Conservation (phyloP, 148 eudicot genomes). For the Tetragonia tetragonoides region DNA sequence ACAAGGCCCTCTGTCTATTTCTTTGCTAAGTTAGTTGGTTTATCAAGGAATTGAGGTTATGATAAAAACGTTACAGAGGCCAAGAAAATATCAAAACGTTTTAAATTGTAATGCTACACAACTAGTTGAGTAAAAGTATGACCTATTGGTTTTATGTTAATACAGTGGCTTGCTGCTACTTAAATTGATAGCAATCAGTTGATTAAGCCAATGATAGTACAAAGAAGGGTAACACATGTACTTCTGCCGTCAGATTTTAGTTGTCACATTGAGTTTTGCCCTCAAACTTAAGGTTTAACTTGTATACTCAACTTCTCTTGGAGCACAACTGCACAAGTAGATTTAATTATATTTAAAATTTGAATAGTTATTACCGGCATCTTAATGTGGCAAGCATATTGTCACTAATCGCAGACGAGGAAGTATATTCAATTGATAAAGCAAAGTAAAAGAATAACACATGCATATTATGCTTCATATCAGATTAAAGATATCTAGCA, state of each 20-base stretch:
- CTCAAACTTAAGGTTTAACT: no score
- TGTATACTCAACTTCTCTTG: no score
- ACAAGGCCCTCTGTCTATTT: background rate
- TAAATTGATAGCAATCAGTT: constrained; percentile 8
- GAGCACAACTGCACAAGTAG: no score
- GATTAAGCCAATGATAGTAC: background rate
- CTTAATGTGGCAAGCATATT: no score
- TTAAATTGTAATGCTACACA: background rate
- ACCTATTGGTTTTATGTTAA: constrained; percentile 1
- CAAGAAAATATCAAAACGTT: background rate
- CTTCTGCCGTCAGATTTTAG: no score
- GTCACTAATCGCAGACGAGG: no score
- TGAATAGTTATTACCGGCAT: no score
- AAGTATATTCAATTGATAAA: background rate
- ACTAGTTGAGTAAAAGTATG: background rate
- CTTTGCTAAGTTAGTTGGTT: background rate
- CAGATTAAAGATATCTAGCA: background rate
- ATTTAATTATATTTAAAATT: no score
- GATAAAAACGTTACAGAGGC: background rate
- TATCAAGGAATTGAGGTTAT: background rate
- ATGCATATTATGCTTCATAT: no score
- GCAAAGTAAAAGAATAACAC: background rate
- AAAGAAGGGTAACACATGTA: background rate
- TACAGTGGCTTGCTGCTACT: background rate
- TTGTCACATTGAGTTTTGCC: no score